Evolutionary conservation across 176 grass and related monocot genomes (phyloP).

Genomic region (Puya raimondii): DNA sequence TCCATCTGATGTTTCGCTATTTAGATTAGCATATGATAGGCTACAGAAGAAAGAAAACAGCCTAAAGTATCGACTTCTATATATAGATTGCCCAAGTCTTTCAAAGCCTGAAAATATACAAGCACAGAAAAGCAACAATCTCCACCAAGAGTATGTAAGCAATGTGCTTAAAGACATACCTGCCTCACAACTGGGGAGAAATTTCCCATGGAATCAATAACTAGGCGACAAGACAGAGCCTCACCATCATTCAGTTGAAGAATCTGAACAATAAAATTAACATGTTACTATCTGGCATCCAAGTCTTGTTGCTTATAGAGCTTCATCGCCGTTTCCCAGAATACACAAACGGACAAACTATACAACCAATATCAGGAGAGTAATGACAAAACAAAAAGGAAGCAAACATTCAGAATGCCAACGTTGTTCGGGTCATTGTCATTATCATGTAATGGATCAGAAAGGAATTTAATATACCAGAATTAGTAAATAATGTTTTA

Average conservation of each 20-base stretch:
- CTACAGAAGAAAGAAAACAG: not conserved
- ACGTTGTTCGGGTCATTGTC: too few species aligned
- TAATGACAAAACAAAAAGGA: not conserved
- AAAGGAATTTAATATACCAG: too few species aligned
- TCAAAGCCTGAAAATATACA: not conserved
- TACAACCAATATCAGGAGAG: not conserved
- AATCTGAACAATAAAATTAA: slow-evolving; percentile 33
- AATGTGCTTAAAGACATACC: slow-evolving; percentile 27
- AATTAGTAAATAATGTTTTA: too few species aligned
- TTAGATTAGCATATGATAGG: too few species aligned
- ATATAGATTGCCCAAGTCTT: not conserved
- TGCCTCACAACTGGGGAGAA: slow-evolving; percentile 90
- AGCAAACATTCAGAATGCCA: too few species aligned
- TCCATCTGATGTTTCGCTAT: too few species aligned
- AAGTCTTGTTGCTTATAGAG: slow-evolving; percentile 8
- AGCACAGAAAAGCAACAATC: not conserved
- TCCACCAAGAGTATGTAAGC: not conserved
- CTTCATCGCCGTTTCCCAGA: not conserved
- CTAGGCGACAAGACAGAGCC: slow-evolving; percentile 41
- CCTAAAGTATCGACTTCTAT: not conserved
- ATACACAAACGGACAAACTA: not conserved
- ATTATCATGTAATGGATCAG: too few species aligned
- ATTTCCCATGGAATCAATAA: slow-evolving; percentile 93
- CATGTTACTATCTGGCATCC: slow-evolving; percentile 4
- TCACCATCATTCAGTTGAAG: slow-evolving; percentile 54